Base-by-base conservation (phyloP, 2,329 filamentous ascomycete species). In the Aspergillus novofumigatus region DNA sequence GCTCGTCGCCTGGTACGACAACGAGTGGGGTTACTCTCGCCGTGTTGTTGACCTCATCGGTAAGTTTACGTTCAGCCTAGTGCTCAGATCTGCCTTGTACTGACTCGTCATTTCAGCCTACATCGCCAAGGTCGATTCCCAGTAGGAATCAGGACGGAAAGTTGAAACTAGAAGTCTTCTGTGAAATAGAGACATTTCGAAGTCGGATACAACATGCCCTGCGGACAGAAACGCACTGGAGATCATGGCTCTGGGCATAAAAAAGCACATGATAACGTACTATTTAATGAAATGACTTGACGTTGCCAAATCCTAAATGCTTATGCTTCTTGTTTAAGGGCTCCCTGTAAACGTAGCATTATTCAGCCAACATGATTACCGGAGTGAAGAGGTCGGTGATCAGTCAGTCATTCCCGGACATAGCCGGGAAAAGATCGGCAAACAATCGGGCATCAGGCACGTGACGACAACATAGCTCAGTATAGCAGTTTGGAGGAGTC, bases 21-120 rank as follows among this genome's bases (percentile, higher is more conserved):
- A 97, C 86, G 93, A 97, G 87, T 97, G 92, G 92, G 94, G 92
- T 75, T 97, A 99, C 89, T 95, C 90, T 79, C 92, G 92, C 83
- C 94, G 90, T 86, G 90, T 92, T 72, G 82, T 92, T 69, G 90
- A 94, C 81, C 89, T 94, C 71, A 75, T 78, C 63, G 61, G 75
- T 78, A 73, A 73, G 74, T 69, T 47, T 44, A 54, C 42, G 35
- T 21, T 38, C 10, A 4, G 14, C 42, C 4, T 47, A 6, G 11
- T 25, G 4, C n/a, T 6, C 32, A 48, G 6, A 25, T 42, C 14
- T 17, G 23, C 11, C 6, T 1, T 17, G 32, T 57, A 41, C 72
- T 77, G 61, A 74, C 64, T n/a, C 20, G 9, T 26, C 21, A 21
- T 51, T 52, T 76, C 86, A 76, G 82, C 83, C 80, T 89, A 92